phyloP scores from a whole-genome alignment of 805 yeast genomes.

The Yamadazyma insecticola region DNA sequence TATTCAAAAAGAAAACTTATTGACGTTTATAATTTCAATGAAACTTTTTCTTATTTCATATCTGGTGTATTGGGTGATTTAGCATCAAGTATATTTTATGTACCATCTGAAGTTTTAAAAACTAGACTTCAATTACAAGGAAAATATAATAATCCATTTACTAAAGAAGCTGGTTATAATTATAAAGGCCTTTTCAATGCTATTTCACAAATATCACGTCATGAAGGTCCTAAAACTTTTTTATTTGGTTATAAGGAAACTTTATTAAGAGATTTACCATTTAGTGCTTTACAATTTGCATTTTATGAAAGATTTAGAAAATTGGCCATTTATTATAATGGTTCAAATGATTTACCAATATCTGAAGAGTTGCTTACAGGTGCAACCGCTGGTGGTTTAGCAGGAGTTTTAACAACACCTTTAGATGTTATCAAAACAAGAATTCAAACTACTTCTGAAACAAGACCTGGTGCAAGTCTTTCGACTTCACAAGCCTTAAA shows the following conservation, averaged over 20 bases:
- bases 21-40: conserved; percentile 60
- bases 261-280: conserved; percentile 85
- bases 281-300: conserved; percentile 93
- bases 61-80: conserved; percentile 95
- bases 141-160: conserved; percentile 70
- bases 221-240: conserved; percentile 73
- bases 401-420: conserved; percentile 87
- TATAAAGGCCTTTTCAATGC: conserved; percentile 77
- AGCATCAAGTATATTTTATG: conserved; percentile 82
- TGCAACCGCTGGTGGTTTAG: conserved; percentile 92
- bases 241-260: conserved; percentile 95
- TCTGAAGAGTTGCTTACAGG: conserved; percentile 76
- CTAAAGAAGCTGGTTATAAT: conserved; percentile 74
- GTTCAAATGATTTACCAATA: conserved; percentile 45
- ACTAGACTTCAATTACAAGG: conserved; percentile 94
- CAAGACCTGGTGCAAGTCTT: conserved; percentile 6
- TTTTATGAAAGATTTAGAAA: conserved; percentile 83
- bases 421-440: conserved; percentile 89
- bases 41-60: conserved; percentile 70
- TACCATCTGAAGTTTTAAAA: conserved; percentile 92
- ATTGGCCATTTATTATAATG: conserved; percentile 44
- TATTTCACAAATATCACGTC: conserved; percentile 50
- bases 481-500: conserved; percentile 30
- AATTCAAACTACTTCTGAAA: conserved; percentile 76
- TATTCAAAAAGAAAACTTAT: conserved; percentile 68